These are phyloP conservation scores for Boletus semigastroideus DNA, from an alignment of 1,284 basidiomycete species.

Conservation along the genomic window DNA sequence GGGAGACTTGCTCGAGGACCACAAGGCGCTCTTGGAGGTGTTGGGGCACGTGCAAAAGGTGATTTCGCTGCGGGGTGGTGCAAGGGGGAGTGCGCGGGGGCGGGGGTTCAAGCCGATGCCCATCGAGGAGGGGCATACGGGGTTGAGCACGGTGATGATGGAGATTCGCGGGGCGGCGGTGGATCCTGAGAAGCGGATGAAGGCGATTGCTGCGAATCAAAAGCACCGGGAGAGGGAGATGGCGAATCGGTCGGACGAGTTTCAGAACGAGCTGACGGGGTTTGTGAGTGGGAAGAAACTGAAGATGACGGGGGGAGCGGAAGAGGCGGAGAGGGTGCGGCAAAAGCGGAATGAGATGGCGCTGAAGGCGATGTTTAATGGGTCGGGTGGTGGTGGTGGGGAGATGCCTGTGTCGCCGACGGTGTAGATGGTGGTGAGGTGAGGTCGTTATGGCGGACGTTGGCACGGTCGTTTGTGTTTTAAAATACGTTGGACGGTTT, in stretches of 20 bases:
- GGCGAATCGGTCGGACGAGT: conserved; percentile 69
- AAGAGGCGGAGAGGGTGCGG: conserved; percentile 84
- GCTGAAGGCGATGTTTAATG: conserved; percentile 85
- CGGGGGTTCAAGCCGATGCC: conserved; percentile 56
- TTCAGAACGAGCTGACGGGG: conserved; percentile 77
- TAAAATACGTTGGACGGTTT: too few relatives aligned
- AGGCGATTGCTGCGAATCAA: conserved; percentile 88
- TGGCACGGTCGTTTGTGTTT: too few relatives aligned
- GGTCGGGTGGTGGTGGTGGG: conserved; percentile 20
- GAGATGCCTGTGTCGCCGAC: conserved; percentile 11
- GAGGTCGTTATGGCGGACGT: too few relatives aligned
- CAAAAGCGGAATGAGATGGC: conserved; percentile 82
- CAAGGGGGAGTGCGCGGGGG: conserved; percentile 38
- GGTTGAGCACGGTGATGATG: conserved; percentile 76
- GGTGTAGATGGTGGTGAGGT: not conserved
- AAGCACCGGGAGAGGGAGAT: conserved; percentile 75
- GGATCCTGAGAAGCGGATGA: conserved; percentile 80
- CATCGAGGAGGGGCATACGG: conserved; percentile 61
- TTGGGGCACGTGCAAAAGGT: conserved; percentile 88
- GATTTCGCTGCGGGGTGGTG: conserved; percentile 67
- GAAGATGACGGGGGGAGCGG: conserved; percentile 92
- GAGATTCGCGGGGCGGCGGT: conserved; percentile 84
- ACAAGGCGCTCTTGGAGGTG: conserved; percentile 84
- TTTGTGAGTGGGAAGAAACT: conserved; percentile 85
- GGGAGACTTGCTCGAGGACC: conserved; percentile 86